Percentiles rank a stretch among this genome's conserved stretches.
phyloP scores from a whole-genome alignment of 805 yeast genomes.

The Yamadazyma olivae region DNA sequence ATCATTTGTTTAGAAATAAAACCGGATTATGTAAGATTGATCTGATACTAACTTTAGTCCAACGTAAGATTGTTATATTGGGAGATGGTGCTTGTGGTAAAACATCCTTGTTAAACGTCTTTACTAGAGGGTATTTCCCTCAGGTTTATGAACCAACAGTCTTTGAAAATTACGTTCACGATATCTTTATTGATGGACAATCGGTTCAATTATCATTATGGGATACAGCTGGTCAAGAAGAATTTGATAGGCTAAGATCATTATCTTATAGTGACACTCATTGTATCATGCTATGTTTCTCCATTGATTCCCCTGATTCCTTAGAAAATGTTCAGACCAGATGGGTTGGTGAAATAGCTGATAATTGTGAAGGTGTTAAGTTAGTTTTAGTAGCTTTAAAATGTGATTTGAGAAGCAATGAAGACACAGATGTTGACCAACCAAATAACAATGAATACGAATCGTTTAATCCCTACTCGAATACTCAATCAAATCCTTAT shows the following conservation, averaged over 20 bases:
- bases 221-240: slow-evolving; percentile 99
- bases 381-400: slow-evolving; percentile 90
- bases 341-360: slow-evolving; percentile 97
- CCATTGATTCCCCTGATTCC: slow-evolving; percentile 92
- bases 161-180: slow-evolving; percentile 95
- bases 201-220: slow-evolving; percentile 89
- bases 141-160: slow-evolving; percentile 98
- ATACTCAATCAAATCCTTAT: slow-evolving; percentile 26
- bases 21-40: too few relatives aligned
- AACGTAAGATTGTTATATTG: slow-evolving; percentile 87
- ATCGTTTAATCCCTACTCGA: slow-evolving; percentile 29
- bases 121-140: slow-evolving; percentile 96
- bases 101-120: slow-evolving; percentile 89
- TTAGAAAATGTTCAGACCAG: slow-evolving; percentile 90
- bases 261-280: slow-evolving; percentile 93
- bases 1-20: background rate
- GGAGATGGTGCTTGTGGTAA: slow-evolving; percentile 99
- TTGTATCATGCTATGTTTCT: slow-evolving; percentile 93
- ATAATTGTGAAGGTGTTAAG: slow-evolving; percentile 95
- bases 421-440: slow-evolving; percentile 42
- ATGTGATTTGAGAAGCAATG: slow-evolving; percentile 82
- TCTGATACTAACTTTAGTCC: slow-evolving; percentile 41
- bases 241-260: slow-evolving; percentile 90
- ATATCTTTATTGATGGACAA: slow-evolving; percentile 91
- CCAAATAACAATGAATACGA: slow-evolving; percentile 24